Evolutionary conservation across 176 grass and related monocot species (phyloP).

Genomic region (Carex pumila): DNA sequence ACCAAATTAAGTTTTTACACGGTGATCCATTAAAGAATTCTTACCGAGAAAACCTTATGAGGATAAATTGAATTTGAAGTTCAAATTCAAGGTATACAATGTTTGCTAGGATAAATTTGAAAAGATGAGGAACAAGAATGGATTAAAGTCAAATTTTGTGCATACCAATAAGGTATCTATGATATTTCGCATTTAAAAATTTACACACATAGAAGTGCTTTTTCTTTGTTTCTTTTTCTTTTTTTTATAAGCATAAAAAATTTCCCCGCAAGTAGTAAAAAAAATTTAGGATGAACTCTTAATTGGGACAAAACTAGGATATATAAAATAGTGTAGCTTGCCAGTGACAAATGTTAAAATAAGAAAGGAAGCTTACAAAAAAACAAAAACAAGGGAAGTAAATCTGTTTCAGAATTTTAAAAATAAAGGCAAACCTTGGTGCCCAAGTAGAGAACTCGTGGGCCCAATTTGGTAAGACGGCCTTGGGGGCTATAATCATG

Average conservation of each 20-base stretch:
- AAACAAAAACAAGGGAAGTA: not conserved
- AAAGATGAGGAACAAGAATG: not conserved
- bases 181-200: not conserved
- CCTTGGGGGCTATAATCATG: constrained; percentile 96
- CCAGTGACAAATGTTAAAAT: not conserved
- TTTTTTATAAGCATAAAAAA: not conserved
- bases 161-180: not conserved
- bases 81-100: not conserved
- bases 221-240: not conserved
- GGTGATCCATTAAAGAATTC: not conserved
- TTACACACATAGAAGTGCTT: not conserved
- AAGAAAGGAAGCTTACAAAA: not conserved
- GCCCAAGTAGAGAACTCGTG: constrained; percentile 94
- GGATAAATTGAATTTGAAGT: not conserved
- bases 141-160: not conserved
- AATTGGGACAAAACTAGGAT: not conserved
- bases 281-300: not conserved
- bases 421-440: constrained; percentile 54
- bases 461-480: constrained; percentile 97
- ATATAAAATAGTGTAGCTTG: not conserved
- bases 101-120: not conserved
- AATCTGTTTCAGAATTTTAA: not conserved
- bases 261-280: not conserved
- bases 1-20: not conserved
- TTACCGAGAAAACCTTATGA: too few relatives aligned